These are phyloP conservation scores for Aspergillus biplanus DNA, from an alignment of 495 filamentous ascomycete genomes.

Conservation along the genomic window DNA sequence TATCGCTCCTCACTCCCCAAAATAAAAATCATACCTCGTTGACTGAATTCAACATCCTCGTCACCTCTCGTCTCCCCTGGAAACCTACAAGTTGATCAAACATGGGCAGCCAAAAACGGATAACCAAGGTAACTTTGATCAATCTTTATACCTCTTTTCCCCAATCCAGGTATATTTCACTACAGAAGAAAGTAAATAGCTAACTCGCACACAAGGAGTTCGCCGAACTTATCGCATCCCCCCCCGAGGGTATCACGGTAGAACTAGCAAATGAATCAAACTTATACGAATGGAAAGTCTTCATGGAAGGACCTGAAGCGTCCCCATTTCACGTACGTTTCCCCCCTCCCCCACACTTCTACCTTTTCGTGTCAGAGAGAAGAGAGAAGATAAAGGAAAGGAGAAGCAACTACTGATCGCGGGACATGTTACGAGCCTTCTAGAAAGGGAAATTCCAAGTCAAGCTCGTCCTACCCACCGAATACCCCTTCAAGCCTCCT, in stretches of 20 bases:
- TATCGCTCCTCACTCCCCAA: no score
- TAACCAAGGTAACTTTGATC: constrained; percentile 55
- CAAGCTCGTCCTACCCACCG: constrained; percentile 71
- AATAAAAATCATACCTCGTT: background rate
- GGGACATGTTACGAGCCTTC: background rate
- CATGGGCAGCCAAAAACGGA: constrained; percentile 62
- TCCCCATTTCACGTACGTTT: constrained; percentile 70
- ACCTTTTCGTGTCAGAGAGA: background rate
- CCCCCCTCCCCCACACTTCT: background rate
- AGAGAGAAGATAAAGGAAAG: background rate
- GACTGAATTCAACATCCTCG: constrained; percentile 8
- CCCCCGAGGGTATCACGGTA: constrained; percentile 68
- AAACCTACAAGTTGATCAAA: constrained; percentile 10
- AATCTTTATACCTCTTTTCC: background rate
- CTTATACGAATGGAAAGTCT: constrained; percentile 82
- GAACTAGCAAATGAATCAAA: constrained; percentile 69
- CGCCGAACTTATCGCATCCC: constrained; percentile 63
- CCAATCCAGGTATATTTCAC: background rate
- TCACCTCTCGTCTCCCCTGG: constrained; percentile 17
- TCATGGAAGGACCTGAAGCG: constrained; percentile 72
- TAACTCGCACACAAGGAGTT: constrained; percentile 62
- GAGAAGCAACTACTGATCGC: background rate
- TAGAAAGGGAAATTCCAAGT: constrained; percentile 81
- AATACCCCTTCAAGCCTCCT: constrained; percentile 96
- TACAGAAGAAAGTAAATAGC: background rate